Evolutionary conservation across 257 asterid genomes (phyloP).

Genomic region (Salvia miltiorrhiza): DNA sequence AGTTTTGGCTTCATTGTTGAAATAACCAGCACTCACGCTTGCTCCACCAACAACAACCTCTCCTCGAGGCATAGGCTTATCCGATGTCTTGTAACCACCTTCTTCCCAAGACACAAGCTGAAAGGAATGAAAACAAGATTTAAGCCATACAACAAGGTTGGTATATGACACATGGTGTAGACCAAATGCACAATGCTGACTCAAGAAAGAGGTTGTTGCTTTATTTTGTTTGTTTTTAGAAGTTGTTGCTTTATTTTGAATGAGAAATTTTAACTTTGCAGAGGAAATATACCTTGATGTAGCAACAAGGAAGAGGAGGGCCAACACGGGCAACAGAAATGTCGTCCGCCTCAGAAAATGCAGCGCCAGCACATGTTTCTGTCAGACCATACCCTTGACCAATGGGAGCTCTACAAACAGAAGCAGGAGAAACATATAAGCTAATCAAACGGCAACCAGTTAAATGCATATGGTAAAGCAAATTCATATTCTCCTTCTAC

Average conservation of each 20-base stretch:
- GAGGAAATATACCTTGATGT: constrained; percentile 64
- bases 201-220: too few relatives aligned
- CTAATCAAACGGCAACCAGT: not conserved
- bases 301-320: constrained; percentile 93
- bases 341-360: constrained; percentile 88
- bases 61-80: constrained; percentile 94
- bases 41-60: constrained; percentile 85
- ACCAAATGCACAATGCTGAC: constrained; percentile 3
- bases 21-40: constrained; percentile 88
- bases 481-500: not conserved
- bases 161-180: not conserved
- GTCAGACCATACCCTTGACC: constrained; percentile 97
- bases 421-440: constrained; percentile 10
- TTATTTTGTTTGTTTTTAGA: too few relatives aligned
- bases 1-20: constrained; percentile 74
- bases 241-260: not conserved
- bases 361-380: constrained; percentile 92
- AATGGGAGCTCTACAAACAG: constrained; percentile 68
- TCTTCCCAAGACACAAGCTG: constrained; percentile 96
- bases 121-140: constrained; percentile 25
- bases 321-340: constrained; percentile 89
- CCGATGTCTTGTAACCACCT: constrained; percentile 72
- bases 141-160: not conserved
- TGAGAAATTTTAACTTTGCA: not conserved
- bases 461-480: not conserved